These are phyloP conservation scores for Cryptosporidium ubiquitum DNA, from an alignment of 169 alveolate genomes.

Conservation along the genomic window DNA sequence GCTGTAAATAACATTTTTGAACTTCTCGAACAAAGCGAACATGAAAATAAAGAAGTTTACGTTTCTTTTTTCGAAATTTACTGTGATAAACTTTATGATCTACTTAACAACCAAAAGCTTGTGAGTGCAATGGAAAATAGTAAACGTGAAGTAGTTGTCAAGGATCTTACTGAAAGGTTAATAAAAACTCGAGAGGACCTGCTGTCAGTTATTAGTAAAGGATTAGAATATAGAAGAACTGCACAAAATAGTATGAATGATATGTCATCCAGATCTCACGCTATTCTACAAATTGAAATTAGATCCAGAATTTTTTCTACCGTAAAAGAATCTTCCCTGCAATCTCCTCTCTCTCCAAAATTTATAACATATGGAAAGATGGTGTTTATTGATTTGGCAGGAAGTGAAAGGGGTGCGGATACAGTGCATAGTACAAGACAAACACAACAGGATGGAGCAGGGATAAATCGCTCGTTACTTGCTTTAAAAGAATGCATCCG, in stretches of 20 bases:
- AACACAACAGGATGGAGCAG: slow-evolving; percentile 98
- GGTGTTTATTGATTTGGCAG: slow-evolving; percentile 98
- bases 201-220: slow-evolving; percentile 89
- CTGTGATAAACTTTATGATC: slow-evolving; percentile 98
- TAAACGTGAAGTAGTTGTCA: slow-evolving; percentile 93
- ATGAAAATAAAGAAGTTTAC: slow-evolving; percentile 80
- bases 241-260: slow-evolving; percentile 97
- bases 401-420: slow-evolving; percentile 99
- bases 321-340: slow-evolving; percentile 28
- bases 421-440: slow-evolving; percentile 94
- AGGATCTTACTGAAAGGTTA: slow-evolving; percentile 89
- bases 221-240: slow-evolving; percentile 90
- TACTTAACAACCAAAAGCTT: slow-evolving; percentile 92
- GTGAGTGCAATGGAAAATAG: slow-evolving; percentile 90
- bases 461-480: slow-evolving; percentile 96
- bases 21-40: slow-evolving; percentile 82
- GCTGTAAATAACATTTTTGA: slow-evolving; percentile 94
- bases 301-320: slow-evolving; percentile 53
- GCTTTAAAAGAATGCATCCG: slow-evolving; percentile 99
- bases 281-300: slow-evolving; percentile 92
- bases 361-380: slow-evolving; percentile 87
- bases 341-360: slow-evolving; percentile 56
- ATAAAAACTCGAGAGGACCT: slow-evolving; percentile 90
- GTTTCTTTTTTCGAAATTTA: slow-evolving; percentile 98
- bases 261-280: slow-evolving; percentile 98